Evolutionary conservation across 2,329 filamentous ascomycete species (phyloP).

Genomic region (Ophiostoma pallidulum): DNA sequence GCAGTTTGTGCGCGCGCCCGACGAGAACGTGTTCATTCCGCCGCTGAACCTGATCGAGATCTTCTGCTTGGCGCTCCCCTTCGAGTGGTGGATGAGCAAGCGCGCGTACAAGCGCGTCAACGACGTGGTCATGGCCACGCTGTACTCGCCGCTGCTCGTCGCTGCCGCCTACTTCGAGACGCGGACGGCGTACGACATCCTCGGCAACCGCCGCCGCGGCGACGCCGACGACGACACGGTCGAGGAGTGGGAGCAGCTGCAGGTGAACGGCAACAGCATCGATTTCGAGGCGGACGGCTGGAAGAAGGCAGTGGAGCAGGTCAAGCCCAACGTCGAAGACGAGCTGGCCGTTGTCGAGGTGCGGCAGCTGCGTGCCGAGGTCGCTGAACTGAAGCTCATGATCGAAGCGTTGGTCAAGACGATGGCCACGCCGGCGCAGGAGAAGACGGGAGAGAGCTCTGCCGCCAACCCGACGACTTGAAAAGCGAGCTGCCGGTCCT

Average conservation of each 20-base stretch:
- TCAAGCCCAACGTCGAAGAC: constrained; percentile 71
- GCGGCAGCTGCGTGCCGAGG: constrained; percentile 46
- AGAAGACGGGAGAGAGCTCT: not conserved
- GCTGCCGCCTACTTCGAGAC: constrained; percentile 67
- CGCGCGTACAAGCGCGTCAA: constrained; percentile 70
- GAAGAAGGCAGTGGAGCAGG: constrained; percentile 67
- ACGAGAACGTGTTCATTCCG: constrained; percentile 96
- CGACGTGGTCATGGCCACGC: constrained; percentile 56
- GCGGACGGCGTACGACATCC: constrained; percentile 55
- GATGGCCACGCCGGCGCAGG: not conserved
- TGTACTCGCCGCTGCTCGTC: constrained; percentile 78
- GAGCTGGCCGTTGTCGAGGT: constrained; percentile 68
- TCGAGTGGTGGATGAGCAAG: constrained; percentile 93
- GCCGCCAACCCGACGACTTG: not conserved
- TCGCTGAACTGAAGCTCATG: constrained; percentile 46
- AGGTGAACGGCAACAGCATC: constrained; percentile 59
- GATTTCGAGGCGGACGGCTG: constrained; percentile 81
- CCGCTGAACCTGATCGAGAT: constrained; percentile 93
- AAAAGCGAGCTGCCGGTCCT: no score
- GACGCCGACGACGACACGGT: constrained; percentile 82
- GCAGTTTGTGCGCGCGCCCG: constrained; percentile 91
- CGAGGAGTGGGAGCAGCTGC: constrained; percentile 89
- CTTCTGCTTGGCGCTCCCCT: constrained; percentile 63
- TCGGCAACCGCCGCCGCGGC: constrained; percentile 63
- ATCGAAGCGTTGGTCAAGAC: constrained; percentile 21